Conservation (phyloP, 768 basidiomycete genomes). For the Tremella yokohamensis region DNA sequence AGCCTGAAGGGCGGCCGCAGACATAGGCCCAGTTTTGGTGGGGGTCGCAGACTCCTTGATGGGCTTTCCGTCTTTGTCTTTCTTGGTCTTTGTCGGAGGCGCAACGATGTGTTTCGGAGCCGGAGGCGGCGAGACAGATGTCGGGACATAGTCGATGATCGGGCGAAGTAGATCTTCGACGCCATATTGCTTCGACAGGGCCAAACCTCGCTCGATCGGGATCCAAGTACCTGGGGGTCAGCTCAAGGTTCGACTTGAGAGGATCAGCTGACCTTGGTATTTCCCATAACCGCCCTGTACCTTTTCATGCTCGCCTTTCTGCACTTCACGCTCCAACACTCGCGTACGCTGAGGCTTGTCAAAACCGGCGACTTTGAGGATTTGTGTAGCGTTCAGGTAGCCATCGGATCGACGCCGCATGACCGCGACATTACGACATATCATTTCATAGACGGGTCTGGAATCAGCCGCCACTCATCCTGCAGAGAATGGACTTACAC, state of each 20-base stretch:
- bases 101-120: conserved; percentile 95
- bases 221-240: conserved; percentile 85
- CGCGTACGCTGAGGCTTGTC: conserved; percentile 98
- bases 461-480: background rate
- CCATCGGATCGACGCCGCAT: conserved; percentile 95
- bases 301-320: conserved; percentile 98
- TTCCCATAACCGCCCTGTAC: conserved; percentile 99
- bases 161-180: conserved; percentile 81
- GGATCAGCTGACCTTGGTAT: conserved; percentile 77
- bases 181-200: conserved; percentile 85
- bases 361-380: conserved; percentile 97
- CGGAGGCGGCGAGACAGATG: conserved; percentile 72
- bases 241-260: background rate
- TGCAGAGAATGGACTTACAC: conserved; percentile 36
- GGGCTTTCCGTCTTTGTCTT: conserved; percentile 39
- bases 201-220: conserved; percentile 82
- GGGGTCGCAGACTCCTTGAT: conserved; percentile 35
- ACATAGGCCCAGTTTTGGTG: conserved; percentile 33
- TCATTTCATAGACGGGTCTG: conserved; percentile 51
- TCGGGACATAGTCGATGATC: conserved; percentile 89
- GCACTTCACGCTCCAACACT: conserved; percentile 94
- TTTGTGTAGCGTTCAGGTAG: conserved; percentile 94
- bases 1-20: conserved; percentile 40
- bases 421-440: conserved; percentile 67
- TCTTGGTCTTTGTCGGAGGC: conserved; percentile 55